Evolutionary conservation across 352 stramenopile genomes (phyloP).

Genomic region (Phytopythium cucurbitacearum): DNA sequence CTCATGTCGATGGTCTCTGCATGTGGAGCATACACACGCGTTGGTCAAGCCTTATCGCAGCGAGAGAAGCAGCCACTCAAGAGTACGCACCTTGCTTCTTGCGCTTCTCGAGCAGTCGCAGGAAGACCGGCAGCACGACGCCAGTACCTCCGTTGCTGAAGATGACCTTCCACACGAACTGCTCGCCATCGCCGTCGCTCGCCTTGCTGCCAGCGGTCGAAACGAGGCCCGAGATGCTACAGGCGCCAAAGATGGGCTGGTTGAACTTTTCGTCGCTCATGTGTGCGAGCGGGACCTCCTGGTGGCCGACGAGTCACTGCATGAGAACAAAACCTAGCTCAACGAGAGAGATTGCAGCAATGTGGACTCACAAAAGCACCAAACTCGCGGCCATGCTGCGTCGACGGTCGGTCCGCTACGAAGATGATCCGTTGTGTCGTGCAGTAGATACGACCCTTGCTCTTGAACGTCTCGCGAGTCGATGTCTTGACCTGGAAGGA

Average conservation of each 20-base stretch:
- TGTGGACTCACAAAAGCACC: constrained; percentile 54
- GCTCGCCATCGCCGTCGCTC: constrained; percentile 21
- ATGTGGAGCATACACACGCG: neutral
- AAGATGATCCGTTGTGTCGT: constrained; percentile 86
- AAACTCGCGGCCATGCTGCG: constrained; percentile 65
- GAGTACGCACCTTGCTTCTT: constrained; percentile 55
- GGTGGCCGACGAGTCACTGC: neutral
- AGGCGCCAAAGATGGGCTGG: constrained; percentile 86
- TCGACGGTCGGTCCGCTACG: constrained; percentile 62
- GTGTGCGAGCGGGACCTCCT: constrained; percentile 75
- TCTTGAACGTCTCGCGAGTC: constrained; percentile 39
- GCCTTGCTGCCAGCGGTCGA: constrained; percentile 23
- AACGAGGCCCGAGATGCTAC: constrained; percentile 80
- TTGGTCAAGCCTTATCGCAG: too few relatives aligned
- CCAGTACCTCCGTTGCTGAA: constrained; percentile 84
- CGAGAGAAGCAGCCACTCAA: neutral
- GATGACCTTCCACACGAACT: constrained; percentile 70
- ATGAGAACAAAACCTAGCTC: constrained; percentile 1
- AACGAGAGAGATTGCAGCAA: neutral
- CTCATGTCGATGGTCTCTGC: constrained; percentile 59
- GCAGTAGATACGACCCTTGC: constrained; percentile 80
- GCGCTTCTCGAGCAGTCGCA: constrained; percentile 72
- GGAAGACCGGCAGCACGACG: constrained; percentile 79
- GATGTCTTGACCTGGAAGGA: constrained; percentile 56
- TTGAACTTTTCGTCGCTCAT: constrained; percentile 89